A percentile compares a stretch with the other conserved stretches of the same genome.
These are phyloP conservation scores for Patellifolia procumbens DNA, from an alignment of 179 eudicot species.

Conservation along the genomic window DNA sequence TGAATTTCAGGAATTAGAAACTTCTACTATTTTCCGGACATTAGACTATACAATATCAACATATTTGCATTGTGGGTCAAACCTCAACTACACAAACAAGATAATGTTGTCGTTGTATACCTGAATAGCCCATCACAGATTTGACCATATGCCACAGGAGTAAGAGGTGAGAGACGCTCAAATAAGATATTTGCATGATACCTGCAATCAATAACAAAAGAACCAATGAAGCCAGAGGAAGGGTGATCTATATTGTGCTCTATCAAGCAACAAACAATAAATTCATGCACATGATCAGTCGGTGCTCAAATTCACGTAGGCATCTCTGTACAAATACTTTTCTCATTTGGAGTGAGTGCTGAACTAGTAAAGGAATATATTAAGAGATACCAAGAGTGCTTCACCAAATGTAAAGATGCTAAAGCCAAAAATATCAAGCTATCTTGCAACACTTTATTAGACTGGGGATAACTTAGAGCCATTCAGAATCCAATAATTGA, in stretches of 20 bases:
- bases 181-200: constrained; percentile 80
- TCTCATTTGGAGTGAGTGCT: not conserved
- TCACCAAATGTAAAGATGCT: not conserved
- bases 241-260: not conserved
- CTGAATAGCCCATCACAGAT: constrained; percentile 80
- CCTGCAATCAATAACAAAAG: constrained; percentile 46
- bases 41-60: not conserved
- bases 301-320: not conserved
- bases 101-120: constrained; percentile 34
- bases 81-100: not conserved
- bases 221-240: not conserved
- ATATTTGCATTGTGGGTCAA: not conserved
- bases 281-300: not conserved
- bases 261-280: not conserved
- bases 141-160: constrained; percentile 75
- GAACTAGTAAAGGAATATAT: not conserved
- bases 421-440: not conserved
- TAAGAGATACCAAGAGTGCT: not conserved
- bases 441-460: not conserved
- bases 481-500: not conserved
- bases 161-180: constrained; percentile 78
- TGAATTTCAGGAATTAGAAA: no score
- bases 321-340: not conserved
- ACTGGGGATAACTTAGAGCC: not conserved
- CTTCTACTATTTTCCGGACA: not conserved